These are phyloP conservation scores for Cystoisospora suis DNA, from an alignment of 169 alveolate genomes.

Conservation along the genomic window DNA sequence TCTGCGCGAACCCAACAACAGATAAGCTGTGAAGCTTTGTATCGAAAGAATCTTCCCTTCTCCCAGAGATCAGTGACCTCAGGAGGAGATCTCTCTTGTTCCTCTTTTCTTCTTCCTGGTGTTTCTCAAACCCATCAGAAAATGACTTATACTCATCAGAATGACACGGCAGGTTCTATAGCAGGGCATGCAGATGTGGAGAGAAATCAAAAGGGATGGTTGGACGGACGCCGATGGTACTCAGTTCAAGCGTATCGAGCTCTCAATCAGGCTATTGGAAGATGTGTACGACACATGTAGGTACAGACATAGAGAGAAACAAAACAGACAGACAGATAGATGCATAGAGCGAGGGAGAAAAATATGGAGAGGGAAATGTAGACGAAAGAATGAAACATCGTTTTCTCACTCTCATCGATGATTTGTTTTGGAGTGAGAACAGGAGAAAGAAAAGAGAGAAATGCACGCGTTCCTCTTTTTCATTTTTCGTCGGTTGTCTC, in stretches of 20 bases:
- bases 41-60: not conserved
- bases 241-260: constrained; percentile 82
- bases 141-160: not conserved
- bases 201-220: not conserved
- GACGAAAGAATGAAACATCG: too few relatives aligned
- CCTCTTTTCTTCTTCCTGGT: not conserved
- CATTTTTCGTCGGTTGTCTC: too few relatives aligned
- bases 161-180: not conserved
- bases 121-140: not conserved
- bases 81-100: not conserved
- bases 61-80: not conserved
- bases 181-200: not conserved
- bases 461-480: too few relatives aligned
- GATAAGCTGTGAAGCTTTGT: too few relatives aligned
- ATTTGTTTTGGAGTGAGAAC: too few relatives aligned
- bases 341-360: too few relatives aligned
- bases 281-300: constrained; percentile 84
- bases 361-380: too few relatives aligned
- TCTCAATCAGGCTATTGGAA: constrained; percentile 87
- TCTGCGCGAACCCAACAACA: not conserved
- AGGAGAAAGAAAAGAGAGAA: too few relatives aligned
- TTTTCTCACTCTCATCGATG: too few relatives aligned
- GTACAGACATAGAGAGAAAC: too few relatives aligned
- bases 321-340: too few relatives aligned
- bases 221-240: constrained; percentile 82